A percentile compares a stretch with the other conserved stretches of the same genome.
phyloP scores from a whole-genome alignment of 1,284 basidiomycete genomes.

The Heterobasidion occidentale region DNA sequence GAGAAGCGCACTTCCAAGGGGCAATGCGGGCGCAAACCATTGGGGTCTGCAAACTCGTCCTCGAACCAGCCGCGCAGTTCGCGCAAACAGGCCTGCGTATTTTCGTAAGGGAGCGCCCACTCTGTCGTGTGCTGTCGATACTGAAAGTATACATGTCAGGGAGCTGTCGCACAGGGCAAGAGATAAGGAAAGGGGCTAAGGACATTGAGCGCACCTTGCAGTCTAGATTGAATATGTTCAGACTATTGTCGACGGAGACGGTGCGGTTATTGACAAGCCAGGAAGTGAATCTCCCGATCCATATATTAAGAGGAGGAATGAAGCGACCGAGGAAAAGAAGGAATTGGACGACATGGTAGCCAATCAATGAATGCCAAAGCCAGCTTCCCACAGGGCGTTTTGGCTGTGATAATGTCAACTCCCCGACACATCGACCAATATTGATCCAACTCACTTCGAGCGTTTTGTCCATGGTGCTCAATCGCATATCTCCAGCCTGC shows the following conservation, averaged over 20 bases:
- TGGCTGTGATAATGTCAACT: slow-evolving; percentile 24
- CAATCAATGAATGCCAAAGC: slow-evolving; percentile 63
- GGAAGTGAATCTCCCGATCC: slow-evolving; percentile 46
- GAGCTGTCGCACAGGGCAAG: slow-evolving; percentile 4
- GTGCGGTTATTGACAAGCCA: slow-evolving; percentile 50
- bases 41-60: slow-evolving; percentile 54
- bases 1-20: slow-evolving; percentile 93
- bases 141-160: slow-evolving; percentile 29
- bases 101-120: slow-evolving; percentile 80
- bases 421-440: not conserved
- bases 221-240: slow-evolving; percentile 80
- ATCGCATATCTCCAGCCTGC: slow-evolving; percentile 65
- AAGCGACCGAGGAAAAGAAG: slow-evolving; percentile 68
- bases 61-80: slow-evolving; percentile 76
- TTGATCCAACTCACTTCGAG: slow-evolving; percentile 49
- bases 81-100: slow-evolving; percentile 58
- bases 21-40: slow-evolving; percentile 84
- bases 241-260: slow-evolving; percentile 63
- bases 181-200: not conserved
- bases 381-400: slow-evolving; percentile 47
- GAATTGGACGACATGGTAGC: slow-evolving; percentile 74
- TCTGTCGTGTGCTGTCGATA: slow-evolving; percentile 88
- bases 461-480: slow-evolving; percentile 73
- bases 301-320: slow-evolving; percentile 44
- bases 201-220: slow-evolving; percentile 49